A percentile compares a stretch with the other conserved stretches of the same genome.
These are phyloP conservation scores for Simmondsia chinensis DNA, from an alignment of 148 eudicot species.

Conservation along the genomic window DNA sequence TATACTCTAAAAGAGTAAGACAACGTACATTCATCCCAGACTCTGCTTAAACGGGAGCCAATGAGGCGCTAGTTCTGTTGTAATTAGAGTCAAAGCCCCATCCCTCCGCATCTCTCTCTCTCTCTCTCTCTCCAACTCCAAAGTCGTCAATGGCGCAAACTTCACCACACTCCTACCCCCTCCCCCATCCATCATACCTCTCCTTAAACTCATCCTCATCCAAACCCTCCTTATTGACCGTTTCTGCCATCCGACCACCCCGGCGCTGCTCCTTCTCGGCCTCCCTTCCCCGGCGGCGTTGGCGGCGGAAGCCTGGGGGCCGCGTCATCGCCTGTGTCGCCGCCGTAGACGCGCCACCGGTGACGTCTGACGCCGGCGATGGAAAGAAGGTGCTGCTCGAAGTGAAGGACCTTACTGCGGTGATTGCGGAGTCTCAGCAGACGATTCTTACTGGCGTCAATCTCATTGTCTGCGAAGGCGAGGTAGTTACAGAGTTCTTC, in stretches of 20 bases:
- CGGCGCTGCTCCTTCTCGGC: conserved; percentile 15
- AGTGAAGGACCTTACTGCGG: conserved; percentile 75
- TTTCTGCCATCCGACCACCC: conserved; percentile 10
- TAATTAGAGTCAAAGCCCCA: too few relatives aligned
- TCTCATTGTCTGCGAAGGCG: conserved; percentile 74
- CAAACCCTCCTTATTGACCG: conserved; percentile 5
- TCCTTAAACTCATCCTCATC: too few relatives aligned
- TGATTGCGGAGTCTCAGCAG: conserved; percentile 52
- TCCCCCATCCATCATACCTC: too few relatives aligned
- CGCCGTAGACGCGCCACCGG: conserved; percentile 39
- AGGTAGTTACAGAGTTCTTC: conserved; percentile 30
- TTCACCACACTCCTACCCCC: too few relatives aligned
- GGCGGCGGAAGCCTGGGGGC: conserved; percentile 1
- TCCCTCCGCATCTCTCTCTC: too few relatives aligned
- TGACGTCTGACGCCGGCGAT: conserved; percentile 19
- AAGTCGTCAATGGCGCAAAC: too few relatives aligned
- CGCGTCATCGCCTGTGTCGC: conserved; percentile 24
- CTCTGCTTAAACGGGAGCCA: too few relatives aligned
- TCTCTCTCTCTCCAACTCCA: too few relatives aligned
- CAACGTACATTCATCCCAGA: too few relatives aligned
- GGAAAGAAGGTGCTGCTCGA: conserved; percentile 50
- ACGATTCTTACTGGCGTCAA: conserved; percentile 71
- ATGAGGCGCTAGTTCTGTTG: too few relatives aligned
- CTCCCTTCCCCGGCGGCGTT: conserved; percentile 10
- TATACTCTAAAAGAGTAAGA: too few relatives aligned